Conservation (phyloP, 2,329 filamentous ascomycete genomes). For the Clonostachys solani region DNA sequence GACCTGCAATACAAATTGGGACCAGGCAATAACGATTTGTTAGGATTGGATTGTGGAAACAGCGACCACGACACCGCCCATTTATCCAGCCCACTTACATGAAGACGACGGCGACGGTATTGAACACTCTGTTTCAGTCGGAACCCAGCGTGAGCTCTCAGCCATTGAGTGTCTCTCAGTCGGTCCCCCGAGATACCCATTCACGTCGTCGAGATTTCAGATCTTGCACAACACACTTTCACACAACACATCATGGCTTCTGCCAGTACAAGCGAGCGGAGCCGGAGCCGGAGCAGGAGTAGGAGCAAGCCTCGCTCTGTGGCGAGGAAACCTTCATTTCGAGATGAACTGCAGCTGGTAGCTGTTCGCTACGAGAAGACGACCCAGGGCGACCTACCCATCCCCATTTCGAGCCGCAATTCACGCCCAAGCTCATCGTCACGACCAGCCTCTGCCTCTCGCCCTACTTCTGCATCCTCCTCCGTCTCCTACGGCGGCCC, state of each 20-base stretch:
- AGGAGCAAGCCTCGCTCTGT: slow-evolving; percentile 24
- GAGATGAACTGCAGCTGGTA: slow-evolving; percentile 46
- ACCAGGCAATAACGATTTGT: too few species aligned
- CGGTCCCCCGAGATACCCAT: too few species aligned
- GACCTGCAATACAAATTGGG: too few species aligned
- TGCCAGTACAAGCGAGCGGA: slow-evolving; percentile 21
- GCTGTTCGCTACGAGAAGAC: slow-evolving; percentile 59
- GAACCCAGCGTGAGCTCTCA: too few species aligned
- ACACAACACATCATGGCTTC: neutral
- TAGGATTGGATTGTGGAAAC: too few species aligned
- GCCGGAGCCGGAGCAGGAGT: slow-evolving; percentile 25
- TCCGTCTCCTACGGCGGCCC: slow-evolving; percentile 9
- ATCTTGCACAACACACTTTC: too few species aligned
- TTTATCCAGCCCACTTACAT: too few species aligned
- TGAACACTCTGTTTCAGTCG: too few species aligned
- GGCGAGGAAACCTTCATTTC: slow-evolving; percentile 26
- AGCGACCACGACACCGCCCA: too few species aligned
- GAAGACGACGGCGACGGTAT: too few species aligned
- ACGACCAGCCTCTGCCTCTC: slow-evolving; percentile 3
- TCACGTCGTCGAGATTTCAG: too few species aligned
- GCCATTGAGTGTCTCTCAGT: too few species aligned
- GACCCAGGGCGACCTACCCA: slow-evolving; percentile 30
- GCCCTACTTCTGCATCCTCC: slow-evolving; percentile 3
- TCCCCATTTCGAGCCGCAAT: slow-evolving; percentile 43
- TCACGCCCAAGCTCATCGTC: slow-evolving; percentile 12